These are phyloP conservation scores for Solanum sparsipilum DNA, from an alignment of 257 asterid genomes.

Conservation along the genomic window DNA sequence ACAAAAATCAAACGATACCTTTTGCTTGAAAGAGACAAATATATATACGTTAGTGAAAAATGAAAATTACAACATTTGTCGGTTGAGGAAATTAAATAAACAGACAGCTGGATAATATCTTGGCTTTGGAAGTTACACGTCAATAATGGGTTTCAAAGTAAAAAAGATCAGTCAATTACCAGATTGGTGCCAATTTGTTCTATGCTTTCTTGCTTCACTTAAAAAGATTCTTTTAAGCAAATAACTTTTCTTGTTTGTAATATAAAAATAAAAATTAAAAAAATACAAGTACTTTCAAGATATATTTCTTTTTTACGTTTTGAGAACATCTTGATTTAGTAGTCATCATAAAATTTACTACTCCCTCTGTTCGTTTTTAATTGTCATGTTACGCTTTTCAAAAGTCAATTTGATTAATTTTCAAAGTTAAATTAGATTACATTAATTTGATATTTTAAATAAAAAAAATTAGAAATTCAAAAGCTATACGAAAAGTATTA, in stretches of 20 bases:
- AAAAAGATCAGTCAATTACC: neutral
- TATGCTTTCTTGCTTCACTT: neutral
- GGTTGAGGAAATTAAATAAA: neutral
- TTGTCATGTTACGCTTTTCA: no score
- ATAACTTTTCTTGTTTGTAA: neutral
- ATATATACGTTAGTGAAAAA: neutral
- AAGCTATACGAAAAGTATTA: no score
- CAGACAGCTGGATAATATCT: neutral
- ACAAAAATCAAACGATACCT: neutral
- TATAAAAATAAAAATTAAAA: no score
- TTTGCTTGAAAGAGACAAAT: neutral
- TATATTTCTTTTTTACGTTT: neutral
- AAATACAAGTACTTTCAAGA: neutral
- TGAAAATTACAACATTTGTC: neutral
- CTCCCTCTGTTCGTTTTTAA: no score
- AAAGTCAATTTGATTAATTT: no score
- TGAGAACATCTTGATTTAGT: neutral
- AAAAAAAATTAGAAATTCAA: no score
- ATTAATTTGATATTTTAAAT: no score
- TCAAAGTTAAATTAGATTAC: no score
- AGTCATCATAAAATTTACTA: no score
- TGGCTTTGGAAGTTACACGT: neutral
- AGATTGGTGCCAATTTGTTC: neutral
- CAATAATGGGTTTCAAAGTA: neutral
- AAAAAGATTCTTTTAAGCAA: neutral